Percentiles rank a stretch among this genome's conserved stretches.
These are phyloP conservation scores for Plasmodium gonderi DNA, from an alignment of 169 alveolate genomes.

Conservation along the genomic window DNA sequence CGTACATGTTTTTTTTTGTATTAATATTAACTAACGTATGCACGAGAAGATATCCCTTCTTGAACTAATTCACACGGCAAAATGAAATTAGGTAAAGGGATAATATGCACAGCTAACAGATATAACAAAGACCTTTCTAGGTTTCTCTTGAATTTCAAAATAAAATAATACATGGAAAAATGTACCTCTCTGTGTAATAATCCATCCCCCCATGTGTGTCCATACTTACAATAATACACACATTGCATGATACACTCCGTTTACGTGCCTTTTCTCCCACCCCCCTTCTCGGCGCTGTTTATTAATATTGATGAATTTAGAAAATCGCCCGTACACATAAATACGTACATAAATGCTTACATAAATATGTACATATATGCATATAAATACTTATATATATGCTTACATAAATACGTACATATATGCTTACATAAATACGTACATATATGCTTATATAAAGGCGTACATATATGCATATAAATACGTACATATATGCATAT, in stretches of 20 bases:
- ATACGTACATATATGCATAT: too few species aligned
- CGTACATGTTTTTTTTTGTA: neutral
- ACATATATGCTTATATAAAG: neutral
- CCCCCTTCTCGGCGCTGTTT: too few species aligned
- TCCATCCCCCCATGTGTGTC: too few species aligned
- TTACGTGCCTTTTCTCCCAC: too few species aligned
- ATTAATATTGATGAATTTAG: too few species aligned
- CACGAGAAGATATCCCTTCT: neutral
- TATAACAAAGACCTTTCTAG: neutral
- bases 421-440: neutral
- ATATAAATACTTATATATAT: slow-evolving; percentile 6
- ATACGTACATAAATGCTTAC: too few species aligned
- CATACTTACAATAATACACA: too few species aligned
- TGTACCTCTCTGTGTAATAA: too few species aligned
- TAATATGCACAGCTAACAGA: neutral
- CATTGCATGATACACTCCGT: too few species aligned
- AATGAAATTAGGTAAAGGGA: neutral
- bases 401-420: neutral
- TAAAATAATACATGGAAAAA: too few species aligned
- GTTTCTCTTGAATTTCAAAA: slow-evolving; percentile 2
- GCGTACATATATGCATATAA: too few species aligned
- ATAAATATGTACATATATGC: neutral
- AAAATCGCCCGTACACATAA: too few species aligned
- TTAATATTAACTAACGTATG: neutral
- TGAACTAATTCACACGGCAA: neutral